phyloP scores from a whole-genome alignment of 169 alveolate genomes.

The Cytauxzoon felis region DNA sequence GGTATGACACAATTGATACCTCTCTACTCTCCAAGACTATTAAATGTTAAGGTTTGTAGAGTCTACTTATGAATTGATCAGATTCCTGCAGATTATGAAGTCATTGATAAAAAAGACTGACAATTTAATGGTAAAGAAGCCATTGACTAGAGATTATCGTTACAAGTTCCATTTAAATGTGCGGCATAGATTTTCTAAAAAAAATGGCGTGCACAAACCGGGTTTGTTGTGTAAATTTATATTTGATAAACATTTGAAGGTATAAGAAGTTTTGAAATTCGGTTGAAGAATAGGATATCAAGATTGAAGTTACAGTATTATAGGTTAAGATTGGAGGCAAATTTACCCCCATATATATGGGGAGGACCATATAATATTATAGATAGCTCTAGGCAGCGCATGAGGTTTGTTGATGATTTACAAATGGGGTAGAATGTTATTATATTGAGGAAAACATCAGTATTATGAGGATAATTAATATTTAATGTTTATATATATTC shows the following conservation, averaged over 20 bases:
- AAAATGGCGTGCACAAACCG: constrained; percentile 81
- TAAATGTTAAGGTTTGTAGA: constrained; percentile 65
- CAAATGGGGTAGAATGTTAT: no score
- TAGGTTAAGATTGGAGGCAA: constrained; percentile 53
- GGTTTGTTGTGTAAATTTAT: constrained; percentile 44
- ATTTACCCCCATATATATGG: constrained; percentile 64
- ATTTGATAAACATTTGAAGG: constrained; percentile 4
- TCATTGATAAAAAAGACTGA: constrained; percentile 14
- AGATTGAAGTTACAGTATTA: constrained; percentile 45
- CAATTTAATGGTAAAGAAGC: constrained; percentile 37
- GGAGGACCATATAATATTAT: constrained; percentile 60
- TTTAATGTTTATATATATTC: no score
- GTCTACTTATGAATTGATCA: constrained; percentile 1
- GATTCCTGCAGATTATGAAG: constrained; percentile 35
- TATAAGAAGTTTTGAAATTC: constrained; percentile 49
- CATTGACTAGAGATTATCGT: constrained; percentile 80
- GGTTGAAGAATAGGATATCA: constrained; percentile 48
- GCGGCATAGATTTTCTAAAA: constrained; percentile 70
- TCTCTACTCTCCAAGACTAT: constrained; percentile 67
- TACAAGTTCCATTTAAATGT: constrained; percentile 82
- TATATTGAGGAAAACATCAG: no score
- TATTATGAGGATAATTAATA: not conserved
- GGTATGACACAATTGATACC: constrained; percentile 76
- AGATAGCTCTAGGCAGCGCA: constrained; percentile 44
- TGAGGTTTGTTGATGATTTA: constrained; percentile 21